phyloP scores from a whole-genome alignment of 192 early-diverging fungal species.

The Coemansia sp. region DNA sequence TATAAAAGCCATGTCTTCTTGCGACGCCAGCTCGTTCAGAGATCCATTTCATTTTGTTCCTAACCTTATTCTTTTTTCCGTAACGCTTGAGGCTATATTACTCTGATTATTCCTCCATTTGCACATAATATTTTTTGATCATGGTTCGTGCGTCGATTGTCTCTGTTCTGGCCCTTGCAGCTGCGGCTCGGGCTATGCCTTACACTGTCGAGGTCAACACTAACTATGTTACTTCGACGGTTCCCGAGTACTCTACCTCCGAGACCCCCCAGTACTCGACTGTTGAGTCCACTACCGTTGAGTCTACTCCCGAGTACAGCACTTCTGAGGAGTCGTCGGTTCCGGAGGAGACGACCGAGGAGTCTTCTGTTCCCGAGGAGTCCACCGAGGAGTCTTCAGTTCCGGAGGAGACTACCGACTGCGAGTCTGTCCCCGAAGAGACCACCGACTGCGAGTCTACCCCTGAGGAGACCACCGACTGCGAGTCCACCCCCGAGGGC shows the following conservation, averaged over 20 bases:
- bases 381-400: background rate
- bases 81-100: slow-evolving; percentile 2
- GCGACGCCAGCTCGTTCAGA: background rate
- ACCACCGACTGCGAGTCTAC: background rate
- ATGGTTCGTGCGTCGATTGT: slow-evolving; percentile 35
- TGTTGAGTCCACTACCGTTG: slow-evolving; percentile 4
- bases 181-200: slow-evolving; percentile 38
- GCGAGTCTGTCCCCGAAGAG: background rate
- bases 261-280: background rate
- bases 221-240: slow-evolving; percentile 25
- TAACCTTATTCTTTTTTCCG: background rate
- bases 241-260: slow-evolving; percentile 15
- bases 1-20: background rate
- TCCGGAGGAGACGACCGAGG: background rate
- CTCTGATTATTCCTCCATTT: background rate
- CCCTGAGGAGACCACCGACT: background rate
- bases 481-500: background rate
- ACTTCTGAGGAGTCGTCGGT: slow-evolving; percentile 1
- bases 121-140: background rate
- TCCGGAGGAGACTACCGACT: slow-evolving; percentile 2
- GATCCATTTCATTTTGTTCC: background rate
- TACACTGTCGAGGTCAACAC: slow-evolving; percentile 42
- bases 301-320: slow-evolving; percentile 13
- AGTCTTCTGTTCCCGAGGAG: background rate
- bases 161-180: slow-evolving; percentile 43